phyloP scores from a whole-genome alignment of 768 basidiomycete genomes.

The Trametes elegans region DNA sequence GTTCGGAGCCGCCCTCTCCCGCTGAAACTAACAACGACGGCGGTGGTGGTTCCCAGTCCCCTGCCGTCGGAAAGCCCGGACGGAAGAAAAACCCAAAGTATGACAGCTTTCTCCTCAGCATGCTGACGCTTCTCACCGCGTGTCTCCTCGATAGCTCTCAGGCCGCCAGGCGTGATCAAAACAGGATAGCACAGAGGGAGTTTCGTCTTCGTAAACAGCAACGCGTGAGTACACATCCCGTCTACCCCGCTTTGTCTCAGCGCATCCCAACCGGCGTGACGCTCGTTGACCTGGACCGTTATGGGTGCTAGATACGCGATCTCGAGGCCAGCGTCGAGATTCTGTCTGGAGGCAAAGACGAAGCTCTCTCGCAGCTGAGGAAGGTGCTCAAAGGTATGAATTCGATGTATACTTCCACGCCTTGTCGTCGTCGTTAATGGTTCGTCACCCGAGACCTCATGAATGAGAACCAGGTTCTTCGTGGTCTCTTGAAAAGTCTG shows the following conservation, averaged over 20 bases:
- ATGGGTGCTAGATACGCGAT: conserved; percentile 73
- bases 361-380: conserved; percentile 79
- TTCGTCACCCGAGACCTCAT: conserved; percentile 63
- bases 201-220: conserved; percentile 93
- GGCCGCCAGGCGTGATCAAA: conserved; percentile 85
- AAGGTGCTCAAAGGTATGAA: conserved; percentile 71
- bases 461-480: conserved; percentile 84
- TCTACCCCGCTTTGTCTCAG: neutral
- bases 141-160: conserved; percentile 60
- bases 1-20: conserved; percentile 67
- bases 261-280: neutral
- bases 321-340: conserved; percentile 95
- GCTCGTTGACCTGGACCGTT: conserved; percentile 6
- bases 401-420: neutral
- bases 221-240: conserved; percentile 42
- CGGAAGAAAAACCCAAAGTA: conserved; percentile 91
- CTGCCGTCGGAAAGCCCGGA: conserved; percentile 53
- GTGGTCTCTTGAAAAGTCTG: conserved; percentile 73
- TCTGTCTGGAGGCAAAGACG: conserved; percentile 88
- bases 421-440: conserved; percentile 5
- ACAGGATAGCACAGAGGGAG: conserved; percentile 90
- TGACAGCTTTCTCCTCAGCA: conserved; percentile 26
- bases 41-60: conserved; percentile 7
- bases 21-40: conserved; percentile 22
- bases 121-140: conserved; percentile 32